Percentiles rank a stretch among this genome's conserved stretches.
Evolutionary conservation across 352 stramenopile genomes (phyloP).

Genomic region (Pythium brachiatum): DNA sequence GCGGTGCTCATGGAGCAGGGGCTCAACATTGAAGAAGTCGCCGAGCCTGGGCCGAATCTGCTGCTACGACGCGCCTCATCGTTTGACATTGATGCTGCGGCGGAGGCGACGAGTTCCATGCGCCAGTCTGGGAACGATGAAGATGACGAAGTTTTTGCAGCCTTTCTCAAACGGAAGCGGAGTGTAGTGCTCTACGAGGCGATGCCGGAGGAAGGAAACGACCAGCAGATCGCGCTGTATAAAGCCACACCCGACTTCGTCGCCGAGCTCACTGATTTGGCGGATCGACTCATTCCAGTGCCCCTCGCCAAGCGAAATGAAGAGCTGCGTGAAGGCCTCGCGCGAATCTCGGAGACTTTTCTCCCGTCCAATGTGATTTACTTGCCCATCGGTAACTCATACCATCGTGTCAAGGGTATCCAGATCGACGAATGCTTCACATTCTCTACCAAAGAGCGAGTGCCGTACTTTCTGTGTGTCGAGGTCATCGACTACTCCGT

Average conservation of each 20-base stretch:
- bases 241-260: constrained; percentile 74
- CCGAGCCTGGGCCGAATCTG: constrained; percentile 45
- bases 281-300: constrained; percentile 56
- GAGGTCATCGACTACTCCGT: constrained; percentile 77
- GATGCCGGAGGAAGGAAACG: constrained; percentile 54
- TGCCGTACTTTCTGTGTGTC: constrained; percentile 80
- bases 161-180: constrained; percentile 47
- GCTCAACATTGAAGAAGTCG: constrained; percentile 68
- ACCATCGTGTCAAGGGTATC: constrained; percentile 72
- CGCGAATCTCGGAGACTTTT: constrained; percentile 44
- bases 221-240: constrained; percentile 60
- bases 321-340: constrained; percentile 46
- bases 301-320: constrained; percentile 44
- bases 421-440: constrained; percentile 75
- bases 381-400: constrained; percentile 71
- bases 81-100: constrained; percentile 52
- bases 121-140: constrained; percentile 15
- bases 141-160: constrained; percentile 51
- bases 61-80: constrained; percentile 45
- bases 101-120: constrained; percentile 30
- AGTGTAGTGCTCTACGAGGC: constrained; percentile 57
- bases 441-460: constrained; percentile 83
- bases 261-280: constrained; percentile 59
- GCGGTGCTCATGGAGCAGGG: constrained; percentile 76
- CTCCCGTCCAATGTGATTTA: constrained; percentile 79